Evolutionary conservation across 2,329 filamentous ascomycete genomes (phyloP).

Genomic region (Xylariales sp.): DNA sequence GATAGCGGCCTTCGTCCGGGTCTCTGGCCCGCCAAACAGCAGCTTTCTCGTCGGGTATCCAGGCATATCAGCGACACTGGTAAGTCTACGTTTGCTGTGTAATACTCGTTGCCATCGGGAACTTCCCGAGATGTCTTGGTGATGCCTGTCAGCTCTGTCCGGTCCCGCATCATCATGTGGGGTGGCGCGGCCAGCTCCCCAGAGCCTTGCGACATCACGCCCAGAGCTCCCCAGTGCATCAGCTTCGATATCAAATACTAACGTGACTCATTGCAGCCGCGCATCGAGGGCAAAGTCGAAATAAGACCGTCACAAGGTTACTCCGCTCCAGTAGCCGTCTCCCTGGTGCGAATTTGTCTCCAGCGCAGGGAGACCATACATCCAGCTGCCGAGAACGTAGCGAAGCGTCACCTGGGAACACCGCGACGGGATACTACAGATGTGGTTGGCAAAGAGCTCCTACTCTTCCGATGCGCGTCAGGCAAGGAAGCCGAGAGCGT

Average conservation of each 20-base stretch:
- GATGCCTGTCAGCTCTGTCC: conserved; percentile 10
- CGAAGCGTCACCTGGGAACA: conserved; percentile 85
- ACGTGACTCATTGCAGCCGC: conserved; percentile 55
- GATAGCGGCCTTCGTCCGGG: conserved; percentile 82
- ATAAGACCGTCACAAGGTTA: conserved; percentile 82
- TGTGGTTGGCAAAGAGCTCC: conserved; percentile 91
- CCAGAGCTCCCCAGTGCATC: neutral
- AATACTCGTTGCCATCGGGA: neutral
- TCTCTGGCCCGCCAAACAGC: conserved; percentile 95
- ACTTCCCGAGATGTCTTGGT: neutral
- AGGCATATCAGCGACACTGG: conserved; percentile 93
- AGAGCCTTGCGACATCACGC: conserved; percentile 7
- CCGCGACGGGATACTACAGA: conserved; percentile 88
- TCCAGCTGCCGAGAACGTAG: conserved; percentile 87
- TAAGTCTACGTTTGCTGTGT: conserved; percentile 46
- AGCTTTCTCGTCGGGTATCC: conserved; percentile 96
- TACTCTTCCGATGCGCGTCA: conserved; percentile 80
- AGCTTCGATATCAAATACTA: conserved; percentile 11
- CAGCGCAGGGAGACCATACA: conserved; percentile 95
- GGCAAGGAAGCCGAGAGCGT: conserved; percentile 85
- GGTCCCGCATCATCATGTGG: conserved; percentile 9
- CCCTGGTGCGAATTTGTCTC: conserved; percentile 88
- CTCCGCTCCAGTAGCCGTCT: conserved; percentile 85
- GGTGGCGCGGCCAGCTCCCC: conserved; percentile 5
- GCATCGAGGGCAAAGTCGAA: conserved; percentile 97